Evolutionary conservation across 2,329 filamentous ascomycete species (phyloP).

Genomic region (Lasiodiplodia hormozganensis): DNA sequence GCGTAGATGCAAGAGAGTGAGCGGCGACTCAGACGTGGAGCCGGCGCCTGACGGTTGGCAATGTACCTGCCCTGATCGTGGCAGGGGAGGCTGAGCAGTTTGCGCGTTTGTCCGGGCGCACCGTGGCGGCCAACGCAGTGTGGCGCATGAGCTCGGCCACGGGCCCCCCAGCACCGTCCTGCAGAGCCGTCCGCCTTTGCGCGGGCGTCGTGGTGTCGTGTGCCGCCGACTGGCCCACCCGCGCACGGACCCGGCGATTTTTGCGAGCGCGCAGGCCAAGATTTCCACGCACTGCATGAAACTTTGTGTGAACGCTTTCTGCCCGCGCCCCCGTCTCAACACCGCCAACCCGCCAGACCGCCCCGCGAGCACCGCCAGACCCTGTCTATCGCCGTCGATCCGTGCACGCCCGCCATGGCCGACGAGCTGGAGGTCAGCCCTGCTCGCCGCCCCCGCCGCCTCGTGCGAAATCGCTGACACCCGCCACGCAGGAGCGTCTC

Average conservation of each 20-base stretch:
- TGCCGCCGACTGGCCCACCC: not conserved
- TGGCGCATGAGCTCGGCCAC: slow-evolving; percentile 17
- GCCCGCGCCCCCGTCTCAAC: not conserved
- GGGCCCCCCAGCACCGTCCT: not conserved
- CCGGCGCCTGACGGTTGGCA: slow-evolving; percentile 16
- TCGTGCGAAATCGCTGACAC: slow-evolving; percentile 38
- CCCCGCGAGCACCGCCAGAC: not conserved
- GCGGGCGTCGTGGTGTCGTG: slow-evolving; percentile 10
- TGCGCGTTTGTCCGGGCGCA: slow-evolving; percentile 14
- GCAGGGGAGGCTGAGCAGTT: slow-evolving; percentile 30
- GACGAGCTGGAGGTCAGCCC: slow-evolving; percentile 52
- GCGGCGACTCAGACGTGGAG: slow-evolving; percentile 10
- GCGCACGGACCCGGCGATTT: slow-evolving; percentile 17
- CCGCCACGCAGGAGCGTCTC: slow-evolving; percentile 56
- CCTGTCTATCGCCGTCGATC: not conserved
- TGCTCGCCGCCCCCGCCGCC: slow-evolving; percentile 35
- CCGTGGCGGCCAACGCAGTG: slow-evolving; percentile 10
- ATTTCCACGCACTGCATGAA: slow-evolving; percentile 21
- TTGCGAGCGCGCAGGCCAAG: slow-evolving; percentile 18
- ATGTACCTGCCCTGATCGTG: slow-evolving; percentile 20
- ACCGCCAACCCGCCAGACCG: not conserved
- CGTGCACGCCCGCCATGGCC: slow-evolving; percentile 37
- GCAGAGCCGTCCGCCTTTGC: not conserved
- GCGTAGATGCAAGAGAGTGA: not conserved
- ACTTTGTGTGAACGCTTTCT: slow-evolving; percentile 5